Evolutionary conservation across 2,329 filamentous ascomycete species (phyloP), one percentile per base, ranked within the genome.

Genomic region (Fusarium cyanostomum): DNA sequence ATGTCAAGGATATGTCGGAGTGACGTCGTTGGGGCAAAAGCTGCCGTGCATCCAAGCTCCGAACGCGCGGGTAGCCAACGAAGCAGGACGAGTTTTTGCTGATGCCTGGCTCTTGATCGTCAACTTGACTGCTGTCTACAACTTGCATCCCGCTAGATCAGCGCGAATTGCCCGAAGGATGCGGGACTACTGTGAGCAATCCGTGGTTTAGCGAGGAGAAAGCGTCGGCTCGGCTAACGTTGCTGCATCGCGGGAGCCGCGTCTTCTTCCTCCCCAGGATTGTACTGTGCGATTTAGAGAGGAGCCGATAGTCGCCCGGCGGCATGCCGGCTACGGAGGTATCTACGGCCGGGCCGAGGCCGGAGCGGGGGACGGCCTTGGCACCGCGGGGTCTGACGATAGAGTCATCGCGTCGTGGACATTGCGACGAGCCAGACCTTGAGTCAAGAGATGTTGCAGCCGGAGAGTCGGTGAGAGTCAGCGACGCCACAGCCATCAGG

Each of bases 331-430:
- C 52, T 56, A 57, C 60, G 60, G 60, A 53, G 64, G 55, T 35
- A 48, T 42, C 30, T 53, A 34, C 15, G 8, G 50, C 64, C 64
- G 64, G 64, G 61, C 64, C 64, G 64, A 67, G 61, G 64, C 53
- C 64, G 61, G 64, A 60, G 56, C 52, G 52, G 61, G 60, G 53
- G 43, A 30, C 42, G 43, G 15, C 24, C 43, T 59, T 67, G 53
- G 52, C 50, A 50, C 33, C 41, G 62, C 59, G 60, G 60, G 61
- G 59, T 51, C 34, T 12, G 24, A 12, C 18, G 26, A 51, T 42
- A 46, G 44, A 51, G 52, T 50, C 44, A 54, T 49, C 18, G 35
- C 30, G 28, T 10, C 30, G 12, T n/a, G 37, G 12, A 27, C 12
- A 38, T 43, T 21, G 57, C 44, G 31, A 53, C 37, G 46, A 52